These are phyloP conservation scores for Cercophora newfieldiana DNA, from an alignment of 495 filamentous ascomycete species.

Conservation along the genomic window DNA sequence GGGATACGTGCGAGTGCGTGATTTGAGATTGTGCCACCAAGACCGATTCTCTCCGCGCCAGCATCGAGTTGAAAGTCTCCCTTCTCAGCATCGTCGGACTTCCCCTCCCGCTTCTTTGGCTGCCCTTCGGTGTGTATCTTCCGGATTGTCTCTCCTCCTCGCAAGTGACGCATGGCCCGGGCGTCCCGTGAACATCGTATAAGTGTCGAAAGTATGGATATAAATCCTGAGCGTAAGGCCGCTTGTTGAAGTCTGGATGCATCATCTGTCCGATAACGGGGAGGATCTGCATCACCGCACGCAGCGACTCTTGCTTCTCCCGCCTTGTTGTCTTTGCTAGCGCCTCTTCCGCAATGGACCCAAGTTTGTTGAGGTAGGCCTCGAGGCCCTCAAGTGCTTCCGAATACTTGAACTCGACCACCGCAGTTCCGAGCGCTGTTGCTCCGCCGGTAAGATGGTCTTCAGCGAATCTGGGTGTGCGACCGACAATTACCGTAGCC, in stretches of 20 bases:
- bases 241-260: conserved; percentile 20
- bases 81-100: conserved; percentile 21
- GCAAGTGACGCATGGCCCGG: conserved; percentile 30
- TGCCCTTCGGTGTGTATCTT: conserved; percentile 14
- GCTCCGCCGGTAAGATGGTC: conserved; percentile 21
- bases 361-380: conserved; percentile 22
- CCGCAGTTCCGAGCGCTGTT: neutral
- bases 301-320: conserved; percentile 16
- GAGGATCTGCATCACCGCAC: conserved; percentile 27
- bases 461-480: conserved; percentile 29
- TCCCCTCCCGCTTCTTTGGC: conserved; percentile 10
- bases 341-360: conserved; percentile 19
- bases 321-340: conserved; percentile 1
- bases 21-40: conserved; percentile 2
- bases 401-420: conserved; percentile 28
- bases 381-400: conserved; percentile 29
- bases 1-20: neutral
- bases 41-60: conserved; percentile 7
- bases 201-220: conserved; percentile 35
- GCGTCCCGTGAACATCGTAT: conserved; percentile 25
- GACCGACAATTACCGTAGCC: conserved; percentile 39
- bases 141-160: conserved; percentile 31
- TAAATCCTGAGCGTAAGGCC: conserved; percentile 31
- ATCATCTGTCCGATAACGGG: conserved; percentile 33
- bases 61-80: conserved; percentile 10